phyloP scores from a whole-genome alignment of 2,329 filamentous ascomycete genomes.

The Pyrenochaeta sp. region DNA sequence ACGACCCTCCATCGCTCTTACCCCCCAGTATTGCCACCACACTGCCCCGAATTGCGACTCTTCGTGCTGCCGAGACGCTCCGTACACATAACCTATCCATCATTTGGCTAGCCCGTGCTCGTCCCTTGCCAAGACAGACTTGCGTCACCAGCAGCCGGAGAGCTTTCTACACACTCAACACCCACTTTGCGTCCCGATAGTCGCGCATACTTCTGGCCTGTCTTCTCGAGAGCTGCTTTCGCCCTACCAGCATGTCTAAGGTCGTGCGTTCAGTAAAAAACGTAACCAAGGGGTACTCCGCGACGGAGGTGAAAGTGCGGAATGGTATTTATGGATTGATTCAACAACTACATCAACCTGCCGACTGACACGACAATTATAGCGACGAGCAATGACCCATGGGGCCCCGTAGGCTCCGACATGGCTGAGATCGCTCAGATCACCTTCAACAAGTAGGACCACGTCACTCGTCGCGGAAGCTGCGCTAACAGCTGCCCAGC shows the following conservation, averaged over 20 bases:
- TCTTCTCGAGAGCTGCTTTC: conserved; percentile 7
- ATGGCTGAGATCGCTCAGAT: conserved; percentile 99
- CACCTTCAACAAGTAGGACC: conserved; percentile 91
- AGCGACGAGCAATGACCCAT: conserved; percentile 99
- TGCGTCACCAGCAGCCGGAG: not conserved
- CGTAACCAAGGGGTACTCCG: conserved; percentile 98
- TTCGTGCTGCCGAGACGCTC: not conserved
- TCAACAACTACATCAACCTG: not conserved
- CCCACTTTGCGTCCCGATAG: not conserved
- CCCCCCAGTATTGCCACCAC: conserved; percentile 15
- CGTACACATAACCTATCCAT: conserved; percentile 10
- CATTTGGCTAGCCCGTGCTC: conserved; percentile 4
- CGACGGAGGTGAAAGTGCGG: conserved; percentile 91
- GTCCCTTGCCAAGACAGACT: not conserved
- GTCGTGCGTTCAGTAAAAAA: conserved; percentile 98
- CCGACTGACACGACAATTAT: not conserved
- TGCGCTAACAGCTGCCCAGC: conserved; percentile 59
- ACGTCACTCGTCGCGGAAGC: conserved; percentile 6
- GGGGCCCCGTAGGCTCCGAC: conserved; percentile 96
- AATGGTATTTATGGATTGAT: conserved; percentile 36
- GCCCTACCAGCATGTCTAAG: conserved; percentile 77
- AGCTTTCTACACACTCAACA: not conserved
- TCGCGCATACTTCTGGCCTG: conserved; percentile 7
- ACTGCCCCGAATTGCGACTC: conserved; percentile 10
- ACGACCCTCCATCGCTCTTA: conserved; percentile 18